Evolutionary conservation across 441 rosid species (phyloP).

Genomic region (Erysimum pusillum): DNA sequence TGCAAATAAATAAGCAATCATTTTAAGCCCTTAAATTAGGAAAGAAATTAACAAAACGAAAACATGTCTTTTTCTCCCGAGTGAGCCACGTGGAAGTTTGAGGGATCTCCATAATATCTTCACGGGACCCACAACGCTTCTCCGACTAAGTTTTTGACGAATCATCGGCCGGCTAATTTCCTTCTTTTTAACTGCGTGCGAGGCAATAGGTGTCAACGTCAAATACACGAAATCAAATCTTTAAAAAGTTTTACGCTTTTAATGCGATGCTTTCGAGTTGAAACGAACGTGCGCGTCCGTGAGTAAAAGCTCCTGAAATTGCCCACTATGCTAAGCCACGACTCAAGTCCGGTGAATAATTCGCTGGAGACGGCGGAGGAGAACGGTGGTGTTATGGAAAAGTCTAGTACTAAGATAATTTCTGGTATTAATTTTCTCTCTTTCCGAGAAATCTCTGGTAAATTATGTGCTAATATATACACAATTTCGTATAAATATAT

Average conservation of each 20-base stretch:
- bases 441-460: not conserved
- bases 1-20: no score
- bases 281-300: conserved; percentile 58
- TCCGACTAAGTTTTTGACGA: conserved; percentile 6
- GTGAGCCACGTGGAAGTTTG: not conserved
- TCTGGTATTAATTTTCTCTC: conserved; percentile 48
- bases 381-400: conserved; percentile 41
- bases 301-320: conserved; percentile 49
- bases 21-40: no score
- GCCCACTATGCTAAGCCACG: conserved; percentile 52
- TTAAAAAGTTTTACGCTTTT: not conserved
- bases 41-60: not conserved
- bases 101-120: conserved; percentile 5
- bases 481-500: no score
- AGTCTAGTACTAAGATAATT: conserved; percentile 39
- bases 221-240: not conserved
- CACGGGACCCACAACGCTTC: conserved; percentile 12
- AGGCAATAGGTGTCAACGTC: conserved; percentile 27
- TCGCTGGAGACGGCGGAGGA: conserved; percentile 35
- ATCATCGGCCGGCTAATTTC: conserved; percentile 41
- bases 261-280: conserved; percentile 41
- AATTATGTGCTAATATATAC: not conserved
- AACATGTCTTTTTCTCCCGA: not conserved
- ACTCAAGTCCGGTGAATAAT: conserved; percentile 31
- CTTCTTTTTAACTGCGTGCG: conserved; percentile 24